A percentile compares a stretch with the other conserved stretches of the same genome.
Conservation (phyloP, 805 yeast species). For the Starmera caribaea region DNA sequence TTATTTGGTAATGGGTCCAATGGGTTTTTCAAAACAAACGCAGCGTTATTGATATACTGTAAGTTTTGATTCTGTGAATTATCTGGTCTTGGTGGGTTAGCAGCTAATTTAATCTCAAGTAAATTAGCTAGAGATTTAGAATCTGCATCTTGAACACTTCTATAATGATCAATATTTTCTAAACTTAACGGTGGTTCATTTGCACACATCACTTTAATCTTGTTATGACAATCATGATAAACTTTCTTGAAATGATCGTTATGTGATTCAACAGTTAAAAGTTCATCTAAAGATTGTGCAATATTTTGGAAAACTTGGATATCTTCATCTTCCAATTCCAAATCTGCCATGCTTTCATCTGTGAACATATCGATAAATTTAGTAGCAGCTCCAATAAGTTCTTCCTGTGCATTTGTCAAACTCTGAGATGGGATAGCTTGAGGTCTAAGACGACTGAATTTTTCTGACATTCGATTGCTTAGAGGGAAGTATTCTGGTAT, state of each 20-base stretch:
- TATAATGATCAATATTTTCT: conserved; percentile 5
- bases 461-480: not conserved
- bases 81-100: not conserved
- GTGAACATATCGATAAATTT: conserved; percentile 7
- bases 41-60: conserved; percentile 28
- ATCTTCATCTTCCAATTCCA: too few relatives aligned
- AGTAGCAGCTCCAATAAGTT: conserved; percentile 7
- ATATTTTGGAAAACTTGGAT: not conserved
- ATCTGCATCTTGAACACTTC: conserved; percentile 3
- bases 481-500: conserved; percentile 4
- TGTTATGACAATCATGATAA: not conserved
- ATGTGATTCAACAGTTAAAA: not conserved
- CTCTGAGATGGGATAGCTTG: not conserved
- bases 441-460: not conserved
- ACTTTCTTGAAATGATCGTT: too few relatives aligned
- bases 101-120: conserved; percentile 2
- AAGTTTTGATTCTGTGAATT: conserved; percentile 4
- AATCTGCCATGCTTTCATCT: not conserved
- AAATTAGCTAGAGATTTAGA: conserved; percentile 9
- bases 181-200: conserved; percentile 7
- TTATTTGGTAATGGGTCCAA: conserved; percentile 48
- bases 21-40: conserved; percentile 48
- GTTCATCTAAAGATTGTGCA: not conserved
- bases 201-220: conserved; percentile 5
- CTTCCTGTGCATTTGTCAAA: conserved; percentile 3